phyloP scores from a whole-genome alignment of 1,139 yeast genomes.

The Nadsonia commutata region DNA sequence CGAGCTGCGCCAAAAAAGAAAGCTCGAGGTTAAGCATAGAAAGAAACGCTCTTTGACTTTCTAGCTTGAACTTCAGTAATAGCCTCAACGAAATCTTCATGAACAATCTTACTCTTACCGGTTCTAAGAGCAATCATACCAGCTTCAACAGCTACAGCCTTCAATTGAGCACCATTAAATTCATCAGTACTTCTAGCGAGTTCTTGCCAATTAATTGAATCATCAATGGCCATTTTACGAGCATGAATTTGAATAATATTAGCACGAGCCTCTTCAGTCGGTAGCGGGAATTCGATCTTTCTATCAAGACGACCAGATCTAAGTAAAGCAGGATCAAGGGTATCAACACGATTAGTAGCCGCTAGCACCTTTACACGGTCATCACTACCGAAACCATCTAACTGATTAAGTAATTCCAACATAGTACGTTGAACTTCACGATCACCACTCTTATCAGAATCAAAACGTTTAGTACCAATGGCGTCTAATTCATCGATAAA shows the following conservation, averaged over 20 bases:
- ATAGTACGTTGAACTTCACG: constrained; percentile 96
- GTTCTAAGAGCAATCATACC: constrained; percentile 98
- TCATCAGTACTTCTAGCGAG: constrained; percentile 96
- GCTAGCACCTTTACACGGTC: constrained; percentile 95
- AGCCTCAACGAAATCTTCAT: constrained; percentile 97
- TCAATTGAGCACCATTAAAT: constrained; percentile 95
- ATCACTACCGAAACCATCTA: constrained; percentile 97
- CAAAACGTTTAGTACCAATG: constrained; percentile 94
- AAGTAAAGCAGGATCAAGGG: constrained; percentile 88
- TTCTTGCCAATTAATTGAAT: constrained; percentile 93
- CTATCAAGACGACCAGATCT: constrained; percentile 97
- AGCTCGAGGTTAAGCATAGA: constrained; percentile 88
- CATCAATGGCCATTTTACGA: constrained; percentile 88
- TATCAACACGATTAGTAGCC: constrained; percentile 96
- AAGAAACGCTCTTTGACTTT: constrained; percentile 85
- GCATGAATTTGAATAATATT: constrained; percentile 94
- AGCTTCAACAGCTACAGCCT: constrained; percentile 97
- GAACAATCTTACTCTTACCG: constrained; percentile 82
- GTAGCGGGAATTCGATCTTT: constrained; percentile 94
- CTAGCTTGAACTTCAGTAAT: constrained; percentile 97
- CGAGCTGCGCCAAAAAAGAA: too few relatives aligned
- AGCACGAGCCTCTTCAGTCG: constrained; percentile 94
- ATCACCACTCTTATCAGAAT: constrained; percentile 93
- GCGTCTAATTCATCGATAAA: constrained; percentile 98
- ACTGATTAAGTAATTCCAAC: constrained; percentile 90